Base-by-base conservation (phyloP, 495 filamentous ascomycete species). In the Parmelia sp. region DNA sequence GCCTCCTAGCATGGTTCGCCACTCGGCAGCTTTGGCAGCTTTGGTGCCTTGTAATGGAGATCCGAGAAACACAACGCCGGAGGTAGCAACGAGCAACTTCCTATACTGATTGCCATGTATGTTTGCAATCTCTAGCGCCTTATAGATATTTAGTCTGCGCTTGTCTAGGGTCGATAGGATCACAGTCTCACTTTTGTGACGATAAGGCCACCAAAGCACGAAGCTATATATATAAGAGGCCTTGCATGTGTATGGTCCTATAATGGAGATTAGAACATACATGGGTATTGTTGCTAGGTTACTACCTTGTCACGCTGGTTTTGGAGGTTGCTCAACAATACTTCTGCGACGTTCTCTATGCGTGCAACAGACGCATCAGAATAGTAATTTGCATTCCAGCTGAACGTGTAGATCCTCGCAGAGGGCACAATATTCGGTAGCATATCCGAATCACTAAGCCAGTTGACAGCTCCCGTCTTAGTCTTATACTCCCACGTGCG, bases 391-490 rank as follows among this genome's bases (percentile, higher is more conserved):
- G 71, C 69, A 29, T 71, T 56, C 65, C 66, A 75, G 21, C 67
- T 60, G 42, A 72, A 74, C 3, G 66, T 68, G 33, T 65, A 69
- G 29, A 75, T 73, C 1, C 70, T 62, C 19, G 72, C 70, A 15
- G 61, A 45, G 3, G 68, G 67, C 0, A 72, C 40, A 27, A 56
- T 58, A 25, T 58, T 49, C 2, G 70, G 69, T 17, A 75, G 65
- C 69, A 74, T 72, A 23, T 71, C 49, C 15, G 42, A 44, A 65
- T 74, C 71, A 39, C 63, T 31, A 2, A 73, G 61, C 72, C 71
- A 75, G 57, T 74, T 69, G 45, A 49, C 45, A 8, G 45, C 5
- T 49, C n/a, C 10, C 12, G 45, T 25, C 23, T 25, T 49, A 1
- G 45, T 49, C 12, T 51, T 51, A 3, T 51, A 29, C 47, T 51